Evolutionary conservation across 2,329 filamentous ascomycete genomes (phyloP), one percentile per base, ranked within the genome.

Genomic region (Ophiobolus disseminans): DNA sequence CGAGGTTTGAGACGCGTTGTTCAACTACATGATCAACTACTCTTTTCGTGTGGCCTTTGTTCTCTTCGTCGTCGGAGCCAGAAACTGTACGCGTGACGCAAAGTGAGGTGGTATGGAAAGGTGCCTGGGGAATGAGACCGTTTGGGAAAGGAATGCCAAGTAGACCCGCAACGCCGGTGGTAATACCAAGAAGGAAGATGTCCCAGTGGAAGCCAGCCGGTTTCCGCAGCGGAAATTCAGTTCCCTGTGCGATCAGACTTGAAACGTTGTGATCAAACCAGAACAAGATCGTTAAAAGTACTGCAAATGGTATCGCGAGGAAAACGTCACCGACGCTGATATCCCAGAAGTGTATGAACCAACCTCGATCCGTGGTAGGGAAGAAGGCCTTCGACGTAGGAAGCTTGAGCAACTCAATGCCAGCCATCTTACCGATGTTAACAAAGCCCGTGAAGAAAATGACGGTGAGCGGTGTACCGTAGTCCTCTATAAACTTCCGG

Each of bases 381-480:
- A 84, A 85, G 76, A 96, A 96, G 0, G 91, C 85, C 48, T 83
- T 85, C 55, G 85, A 86, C 0, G 87, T 93, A 0, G 91, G 91
- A 21, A 96, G 78, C 7, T 81, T 86, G 53, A 88, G 83, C 8
- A 96, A 76, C 16, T 84, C 69, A 1, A 95, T 82, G 31, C 81
- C 74, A n/a, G 76, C 76, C 89, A 96, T 93, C 62, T 89, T 86
- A 6, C 91, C 91, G 54, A 95, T 84, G 70, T 94, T 89, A 1
- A 94, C 87, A 63, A 95, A 96, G 0, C 91, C 91, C 0, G 91
- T 91, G 70, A 96, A 96, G 78, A 96, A 96, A 51, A 96, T 76
- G 45, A 77, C 72, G 45, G 66, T 70, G 2, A 70, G 48, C 0
- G 91, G 90, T 0, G 90, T 95, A 42, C 90, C 91, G 67, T 96